Evolutionary conservation across 257 asterid genomes (phyloP), one percentile per base, ranked within the genome.

Genomic region (Solanum etuberosum): DNA sequence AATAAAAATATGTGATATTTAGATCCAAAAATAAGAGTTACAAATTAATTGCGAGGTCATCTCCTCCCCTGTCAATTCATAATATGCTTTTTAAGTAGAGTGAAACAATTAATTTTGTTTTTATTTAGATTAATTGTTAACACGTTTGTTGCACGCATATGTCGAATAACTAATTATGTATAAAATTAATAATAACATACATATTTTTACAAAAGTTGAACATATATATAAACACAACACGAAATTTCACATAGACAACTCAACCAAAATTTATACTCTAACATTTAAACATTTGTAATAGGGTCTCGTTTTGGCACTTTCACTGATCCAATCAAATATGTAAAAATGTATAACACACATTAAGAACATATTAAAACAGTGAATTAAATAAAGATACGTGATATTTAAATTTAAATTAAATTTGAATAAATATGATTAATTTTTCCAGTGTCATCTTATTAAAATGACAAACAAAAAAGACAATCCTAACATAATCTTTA

Each of bases 191-290:
- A 63, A 63, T 25, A 63, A 5, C 14, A 25, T 63, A 25, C 16
- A 12, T n/a, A 12, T 63, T 63, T 11, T 25, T 25, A 25, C 72
- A 63, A 63, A 5, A 11, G 1, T 63, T 63, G 8, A 63, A 63
- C 0, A 63, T 5, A 12, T 63, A 5, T 2, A 25, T 11, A 25
- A 5, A 25, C 5, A 25, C 2, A 9, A 63, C 1, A 25, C 0
- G 2, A 0, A 63, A n/a, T 61, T 9, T 61, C 1, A 54, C n/a
- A 18, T 18, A 1, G 23, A 51, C n/a, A 6, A 18, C 6, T 21
- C 7, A 63, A 5, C 6, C 25, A 63, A 10, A 2, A 63, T 25
- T 0, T 25, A 1, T 63, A 63, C 32, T 61, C 61, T 54, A 54
- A 10, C 63, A 63, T 63, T 14, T 63, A 63, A 63, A 63, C 16